These are phyloP conservation scores for Arctium minus DNA, from an alignment of 129 eudicot species.

Conservation along the genomic window DNA sequence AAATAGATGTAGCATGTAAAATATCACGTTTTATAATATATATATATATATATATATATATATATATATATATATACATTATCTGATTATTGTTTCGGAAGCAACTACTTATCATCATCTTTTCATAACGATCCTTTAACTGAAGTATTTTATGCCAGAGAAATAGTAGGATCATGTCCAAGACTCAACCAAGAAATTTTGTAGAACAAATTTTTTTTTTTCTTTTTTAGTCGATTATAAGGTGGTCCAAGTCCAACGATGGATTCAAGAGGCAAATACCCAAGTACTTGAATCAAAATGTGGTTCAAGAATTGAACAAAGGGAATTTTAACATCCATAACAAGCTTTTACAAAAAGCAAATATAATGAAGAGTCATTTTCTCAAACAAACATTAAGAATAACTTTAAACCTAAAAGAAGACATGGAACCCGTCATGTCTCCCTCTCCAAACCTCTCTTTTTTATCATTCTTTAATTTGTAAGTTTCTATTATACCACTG, in stretches of 20 bases:
- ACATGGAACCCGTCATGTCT: conserved; percentile 18
- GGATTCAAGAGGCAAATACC: conserved; percentile 4
- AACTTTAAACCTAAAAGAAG: conserved; percentile 31
- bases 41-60: too few species aligned
- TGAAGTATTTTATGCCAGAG: neutral
- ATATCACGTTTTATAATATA: neutral
- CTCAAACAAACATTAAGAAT: conserved; percentile 27
- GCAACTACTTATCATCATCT: neutral
- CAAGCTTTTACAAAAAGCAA: conserved; percentile 14
- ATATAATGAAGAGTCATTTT: conserved; percentile 31
- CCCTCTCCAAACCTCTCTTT: conserved; percentile 18
- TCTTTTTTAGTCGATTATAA: neutral
- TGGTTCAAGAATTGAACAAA: conserved; percentile 19
- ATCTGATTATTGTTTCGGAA: neutral
- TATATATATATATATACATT: neutral
- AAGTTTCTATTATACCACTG: conserved; percentile 4
- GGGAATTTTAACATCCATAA: conserved; percentile 17
- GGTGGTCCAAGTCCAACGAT: conserved; percentile 6
- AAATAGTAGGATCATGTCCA: neutral
- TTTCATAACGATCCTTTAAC: neutral
- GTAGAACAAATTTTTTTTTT: neutral
- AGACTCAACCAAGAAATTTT: neutral
- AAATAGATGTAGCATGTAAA: neutral
- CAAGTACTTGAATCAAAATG: neutral
- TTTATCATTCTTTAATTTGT: conserved; percentile 17